Evolutionary conservation across 2,329 filamentous ascomycete species (phyloP).

Genomic region (Phialocephala subalpina): DNA sequence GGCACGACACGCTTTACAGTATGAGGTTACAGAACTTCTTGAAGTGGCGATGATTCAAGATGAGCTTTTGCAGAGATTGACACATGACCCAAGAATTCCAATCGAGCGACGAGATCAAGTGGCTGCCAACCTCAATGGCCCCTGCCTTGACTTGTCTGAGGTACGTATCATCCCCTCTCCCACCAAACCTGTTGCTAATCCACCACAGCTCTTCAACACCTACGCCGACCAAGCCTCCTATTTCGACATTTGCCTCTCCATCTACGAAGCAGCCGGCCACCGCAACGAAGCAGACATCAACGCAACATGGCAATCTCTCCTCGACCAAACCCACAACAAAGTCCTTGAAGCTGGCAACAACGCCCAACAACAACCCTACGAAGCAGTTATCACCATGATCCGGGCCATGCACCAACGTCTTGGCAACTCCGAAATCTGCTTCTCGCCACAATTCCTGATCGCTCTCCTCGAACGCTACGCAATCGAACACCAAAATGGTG

Average conservation of each 20-base stretch:
- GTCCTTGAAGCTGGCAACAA: constrained; percentile 47
- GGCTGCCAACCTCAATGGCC: constrained; percentile 75
- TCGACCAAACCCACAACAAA: constrained; percentile 70
- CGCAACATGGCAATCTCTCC: constrained; percentile 83
- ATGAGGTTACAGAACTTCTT: constrained; percentile 84
- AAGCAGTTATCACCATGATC: constrained; percentile 70
- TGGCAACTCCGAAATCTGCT: constrained; percentile 70
- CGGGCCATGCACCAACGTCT: constrained; percentile 71
- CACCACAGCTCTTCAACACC: constrained; percentile 81
- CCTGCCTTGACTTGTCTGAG: constrained; percentile 77
- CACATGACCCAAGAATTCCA: constrained; percentile 74
- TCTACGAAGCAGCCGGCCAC: constrained; percentile 92
- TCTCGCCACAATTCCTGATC: constrained; percentile 67
- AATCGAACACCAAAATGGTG: constrained; percentile 64
- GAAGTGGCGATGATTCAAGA: constrained; percentile 96
- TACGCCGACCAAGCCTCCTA: constrained; percentile 93
- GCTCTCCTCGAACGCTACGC: constrained; percentile 70
- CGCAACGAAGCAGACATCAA: constrained; percentile 86
- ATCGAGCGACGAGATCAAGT: constrained; percentile 70
- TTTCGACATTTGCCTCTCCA: constrained; percentile 90
- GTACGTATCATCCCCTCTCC: constrained; percentile 58
- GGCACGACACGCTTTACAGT: constrained; percentile 83
- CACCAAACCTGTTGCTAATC: constrained; percentile 30
- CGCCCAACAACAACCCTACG: constrained; percentile 67
- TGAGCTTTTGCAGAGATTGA: constrained; percentile 82